Evolutionary conservation across 2,329 filamentous ascomycete species (phyloP), one percentile per base, ranked within the genome.

Genomic region (Fusarium newnesense): DNA sequence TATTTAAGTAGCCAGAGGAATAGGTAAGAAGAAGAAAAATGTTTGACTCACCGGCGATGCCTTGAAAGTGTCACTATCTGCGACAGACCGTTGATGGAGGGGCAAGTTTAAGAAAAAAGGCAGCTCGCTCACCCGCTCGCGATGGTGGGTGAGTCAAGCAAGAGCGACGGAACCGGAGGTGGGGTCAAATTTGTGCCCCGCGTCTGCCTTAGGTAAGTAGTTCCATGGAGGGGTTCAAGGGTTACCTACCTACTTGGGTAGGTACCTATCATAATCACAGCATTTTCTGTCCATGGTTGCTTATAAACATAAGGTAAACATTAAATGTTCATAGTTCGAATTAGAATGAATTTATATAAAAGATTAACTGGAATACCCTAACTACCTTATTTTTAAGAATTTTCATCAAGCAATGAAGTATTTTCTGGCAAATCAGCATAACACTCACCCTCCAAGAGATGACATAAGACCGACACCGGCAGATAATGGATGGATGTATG

Each of bases 121-220:
- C 70, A 54, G 36, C 37, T 54, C 26, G 26, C 26, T 54, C 15
- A 28, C 26, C 36, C 19, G 57, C 64, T 75, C 58, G 54, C 64
- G 67, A 74, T 77, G 76, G 72, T 77, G 76, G 74, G 76, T 78
- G 76, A 78, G 70, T 78, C 76, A 78, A 78, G 65, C 74, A 77
- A 77, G 64, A 59, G 37, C 24, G 46, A 58, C 26, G 69, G 50
- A 32, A 59, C 43, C 39, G 59, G 49, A 76, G 69, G 75, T 73
- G 74, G 75, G 73, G 75, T 69, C 37, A 59, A 68, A 67, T 70
- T 40, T 73, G 68, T 77, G 76, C 76, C 76, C 76, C 76, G 67
- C 76, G 73, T 66, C 65, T 21, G 28, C 28, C 21, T 50, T 18
- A 30, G 30, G 30, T 30, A 30, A 10, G 30, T 30, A 56, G 11